Evolutionary conservation across 306 rosid genomes (phyloP), one percentile per base, ranked within the genome.

Genomic region (Dryas drummondii): DNA sequence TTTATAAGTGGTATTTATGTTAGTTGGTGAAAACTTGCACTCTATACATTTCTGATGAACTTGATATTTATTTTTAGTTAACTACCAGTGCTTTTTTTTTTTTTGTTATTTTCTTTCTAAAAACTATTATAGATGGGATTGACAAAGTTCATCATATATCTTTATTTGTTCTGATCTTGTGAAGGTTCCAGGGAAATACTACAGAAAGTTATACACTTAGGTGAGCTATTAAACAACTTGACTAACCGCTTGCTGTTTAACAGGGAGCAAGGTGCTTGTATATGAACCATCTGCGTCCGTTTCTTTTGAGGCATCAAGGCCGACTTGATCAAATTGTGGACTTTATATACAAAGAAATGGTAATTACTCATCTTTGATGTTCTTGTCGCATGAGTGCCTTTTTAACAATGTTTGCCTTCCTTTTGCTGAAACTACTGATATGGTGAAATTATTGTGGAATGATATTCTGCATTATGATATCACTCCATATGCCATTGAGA

Each of bases 181-280:
- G 44, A 57, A 51, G 19, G 4, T 9, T 12, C 6, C 17, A 37
- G 56, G 12, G 51, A 64, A 66, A 37, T 19, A 54, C 19, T n/a
- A 17, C 37, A 22, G 41, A 66, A 49, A 56, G 12, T 55, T 32
- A 17, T 49, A 67, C 4, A 42, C 26, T 45, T 3, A 13, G 10
- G 6, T 17, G 41, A 26, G 7, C n/a, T 55, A 11, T 27, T 19
- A 66, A 44, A 79, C 47, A 32, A 41, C 68, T 46, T 56, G 78
- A 73, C 44, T 64, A 73, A 22, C 46, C 56, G 7, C 57, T 71
- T 81, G 12, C 13, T 77, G 66, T 73, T 54, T 61, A 70, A 71
- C 83, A 88, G 89, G 91, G 91, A 54, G 89, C 89, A 26, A 77
- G 12, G 27, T 78, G 79, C 70, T 60, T 85, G 77, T 88, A 85